Evolutionary conservation across 306 rosid genomes (phyloP).

Genomic region (Pterocarpus macrocarpus): DNA sequence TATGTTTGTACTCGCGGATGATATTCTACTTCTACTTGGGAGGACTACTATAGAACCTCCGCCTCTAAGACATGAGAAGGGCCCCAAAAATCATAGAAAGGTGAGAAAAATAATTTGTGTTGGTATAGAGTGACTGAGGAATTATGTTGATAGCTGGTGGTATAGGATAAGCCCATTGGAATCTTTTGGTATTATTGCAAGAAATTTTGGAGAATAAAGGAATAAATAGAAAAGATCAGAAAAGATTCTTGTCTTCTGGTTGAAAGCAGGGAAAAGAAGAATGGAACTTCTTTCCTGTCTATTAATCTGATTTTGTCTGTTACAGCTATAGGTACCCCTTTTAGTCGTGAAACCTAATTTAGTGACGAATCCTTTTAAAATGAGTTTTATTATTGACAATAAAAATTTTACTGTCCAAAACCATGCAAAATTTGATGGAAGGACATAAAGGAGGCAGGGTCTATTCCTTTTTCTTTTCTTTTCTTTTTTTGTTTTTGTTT

Average conservation of each 20-base stretch:
- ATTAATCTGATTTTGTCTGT: not conserved
- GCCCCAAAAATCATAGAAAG: conserved; percentile 99
- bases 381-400: not conserved
- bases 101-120: conserved; percentile 52
- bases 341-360: not conserved
- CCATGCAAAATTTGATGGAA: not conserved
- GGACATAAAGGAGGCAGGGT: not conserved
- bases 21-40: conserved; percentile 83
- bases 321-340: too few species aligned
- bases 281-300: not conserved
- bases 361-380: not conserved
- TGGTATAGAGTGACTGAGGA: conserved; percentile 4
- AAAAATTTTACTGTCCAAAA: not conserved
- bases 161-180: conserved; percentile 3
- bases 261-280: not conserved
- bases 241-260: conserved; percentile 7
- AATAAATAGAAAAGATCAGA: conserved; percentile 5
- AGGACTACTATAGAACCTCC: conserved; percentile 96
- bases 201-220: not conserved
- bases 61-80: conserved; percentile 99
- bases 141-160: conserved; percentile 30
- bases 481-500: too few species aligned
- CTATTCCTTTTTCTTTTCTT: too few species aligned
- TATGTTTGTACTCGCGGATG: conserved; percentile 90
- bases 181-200: conserved; percentile 5